Conservation (phyloP, 2,329 filamentous ascomycete species). For the Dendryphion nanum region DNA sequence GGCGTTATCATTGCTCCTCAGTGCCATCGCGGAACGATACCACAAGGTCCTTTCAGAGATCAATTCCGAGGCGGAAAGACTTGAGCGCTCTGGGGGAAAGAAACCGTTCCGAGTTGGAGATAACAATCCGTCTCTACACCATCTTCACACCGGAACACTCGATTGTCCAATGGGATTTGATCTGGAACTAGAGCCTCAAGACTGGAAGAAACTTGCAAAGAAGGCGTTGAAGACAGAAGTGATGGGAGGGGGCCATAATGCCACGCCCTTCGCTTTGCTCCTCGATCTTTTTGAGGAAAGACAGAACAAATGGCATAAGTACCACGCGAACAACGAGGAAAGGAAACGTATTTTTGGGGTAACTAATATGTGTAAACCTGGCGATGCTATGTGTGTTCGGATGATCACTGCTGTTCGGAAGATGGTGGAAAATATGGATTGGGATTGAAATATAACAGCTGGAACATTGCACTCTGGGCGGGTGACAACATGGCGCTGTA, state of each 20-base stretch:
- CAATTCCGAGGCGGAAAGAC: slow-evolving; percentile 37
- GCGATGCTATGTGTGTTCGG: slow-evolving; percentile 11
- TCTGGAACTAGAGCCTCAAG: slow-evolving; percentile 43
- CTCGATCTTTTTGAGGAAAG: slow-evolving; percentile 41
- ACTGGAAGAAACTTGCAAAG: slow-evolving; percentile 46
- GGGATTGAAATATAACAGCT: slow-evolving; percentile 10
- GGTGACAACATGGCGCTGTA: too few species aligned
- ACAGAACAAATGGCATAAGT: slow-evolving; percentile 44
- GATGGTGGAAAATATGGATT: slow-evolving; percentile 15
- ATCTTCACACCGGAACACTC: slow-evolving; percentile 43
- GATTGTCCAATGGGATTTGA: slow-evolving; percentile 47
- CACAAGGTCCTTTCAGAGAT: slow-evolving; percentile 41
- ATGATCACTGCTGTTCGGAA: slow-evolving; percentile 9
- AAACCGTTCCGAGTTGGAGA: slow-evolving; percentile 47
- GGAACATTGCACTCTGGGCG: not conserved
- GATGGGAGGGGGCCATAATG: slow-evolving; percentile 34
- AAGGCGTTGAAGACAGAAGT: slow-evolving; percentile 47
- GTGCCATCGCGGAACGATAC: slow-evolving; percentile 44
- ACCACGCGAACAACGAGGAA: slow-evolving; percentile 16
- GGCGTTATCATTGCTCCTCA: slow-evolving; percentile 42
- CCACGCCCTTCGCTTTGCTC: slow-evolving; percentile 31
- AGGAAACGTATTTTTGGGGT: slow-evolving; percentile 17
- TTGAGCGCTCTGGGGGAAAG: slow-evolving; percentile 28
- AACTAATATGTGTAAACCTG: slow-evolving; percentile 6
- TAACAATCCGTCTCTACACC: slow-evolving; percentile 33